phyloP scores from a whole-genome alignment of 306 rosid species.

The Luffa acutangula region DNA sequence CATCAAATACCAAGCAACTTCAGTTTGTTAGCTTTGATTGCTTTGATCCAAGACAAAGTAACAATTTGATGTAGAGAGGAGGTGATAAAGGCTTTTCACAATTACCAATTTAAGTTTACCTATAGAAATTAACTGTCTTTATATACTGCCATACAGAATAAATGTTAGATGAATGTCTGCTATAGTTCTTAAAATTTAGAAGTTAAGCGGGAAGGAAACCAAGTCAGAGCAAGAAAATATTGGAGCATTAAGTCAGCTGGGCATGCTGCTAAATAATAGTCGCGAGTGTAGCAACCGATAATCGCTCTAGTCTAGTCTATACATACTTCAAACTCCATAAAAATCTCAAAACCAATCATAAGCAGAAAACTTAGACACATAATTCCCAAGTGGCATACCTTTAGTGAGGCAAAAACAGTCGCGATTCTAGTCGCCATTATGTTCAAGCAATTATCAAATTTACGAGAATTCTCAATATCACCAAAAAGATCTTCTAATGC shows the following conservation, averaged over 20 bases:
- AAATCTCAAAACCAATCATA: not conserved
- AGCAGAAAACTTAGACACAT: not conserved
- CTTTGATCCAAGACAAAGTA: not conserved
- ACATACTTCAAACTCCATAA: not conserved
- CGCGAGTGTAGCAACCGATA: not conserved
- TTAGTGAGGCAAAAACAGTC: constrained; percentile 87
- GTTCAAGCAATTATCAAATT: constrained; percentile 48
- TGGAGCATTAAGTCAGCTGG: not conserved
- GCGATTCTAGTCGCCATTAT: constrained; percentile 77
- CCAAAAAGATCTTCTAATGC: constrained; percentile 75
- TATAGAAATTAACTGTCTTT: not conserved
- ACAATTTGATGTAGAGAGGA: not conserved
- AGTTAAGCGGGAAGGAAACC: not conserved
- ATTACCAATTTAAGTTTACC: not conserved
- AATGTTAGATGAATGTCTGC: not conserved
- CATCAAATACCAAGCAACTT: not conserved
- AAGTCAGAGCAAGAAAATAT: not conserved
- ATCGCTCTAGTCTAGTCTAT: not conserved
- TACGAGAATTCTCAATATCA: constrained; percentile 40
- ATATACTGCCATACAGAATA: not conserved
- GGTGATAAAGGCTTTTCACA: not conserved
- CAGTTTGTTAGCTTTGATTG: not conserved
- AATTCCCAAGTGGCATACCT: constrained; percentile 30
- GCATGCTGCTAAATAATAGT: not conserved
- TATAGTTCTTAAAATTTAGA: not conserved